Conservation (phyloP, 2,329 filamentous ascomycete genomes). For the Dactylellina cionopaga region DNA sequence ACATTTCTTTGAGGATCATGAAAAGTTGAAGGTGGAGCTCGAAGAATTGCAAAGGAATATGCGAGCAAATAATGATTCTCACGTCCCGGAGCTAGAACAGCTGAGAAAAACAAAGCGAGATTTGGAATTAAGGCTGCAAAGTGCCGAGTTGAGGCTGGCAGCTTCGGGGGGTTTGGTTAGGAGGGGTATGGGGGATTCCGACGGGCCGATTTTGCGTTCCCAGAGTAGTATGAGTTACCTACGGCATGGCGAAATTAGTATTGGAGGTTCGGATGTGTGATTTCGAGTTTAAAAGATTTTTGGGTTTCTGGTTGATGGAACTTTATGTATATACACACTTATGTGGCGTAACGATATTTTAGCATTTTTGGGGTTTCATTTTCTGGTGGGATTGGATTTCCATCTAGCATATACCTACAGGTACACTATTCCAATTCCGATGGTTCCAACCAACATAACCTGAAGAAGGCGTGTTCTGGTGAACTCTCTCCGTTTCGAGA, state of each 20-base stretch:
- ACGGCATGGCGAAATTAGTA: conserved; percentile 37
- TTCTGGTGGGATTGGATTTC: neutral
- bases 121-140: conserved; percentile 28
- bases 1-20: conserved; percentile 44
- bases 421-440: neutral
- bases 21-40: conserved; percentile 38
- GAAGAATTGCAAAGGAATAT: conserved; percentile 33
- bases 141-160: conserved; percentile 41
- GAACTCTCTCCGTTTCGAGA: no score
- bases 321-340: conserved; percentile 1
- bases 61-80: conserved; percentile 18
- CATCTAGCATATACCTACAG: conserved; percentile 1
- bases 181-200: neutral
- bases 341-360: conserved; percentile 18
- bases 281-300: neutral
- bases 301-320: neutral
- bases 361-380: conserved; percentile 32
- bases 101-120: conserved; percentile 36
- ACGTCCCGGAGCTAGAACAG: conserved; percentile 25
- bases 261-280: conserved; percentile 29
- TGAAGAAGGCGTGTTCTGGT: no score
- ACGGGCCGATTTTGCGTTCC: conserved; percentile 20
- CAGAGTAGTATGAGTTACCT: conserved; percentile 48
- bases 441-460: no score
- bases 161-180: conserved; percentile 30